Evolutionary conservation across 345 rosid genomes (phyloP).

Genomic region (Citrus reticulata): DNA sequence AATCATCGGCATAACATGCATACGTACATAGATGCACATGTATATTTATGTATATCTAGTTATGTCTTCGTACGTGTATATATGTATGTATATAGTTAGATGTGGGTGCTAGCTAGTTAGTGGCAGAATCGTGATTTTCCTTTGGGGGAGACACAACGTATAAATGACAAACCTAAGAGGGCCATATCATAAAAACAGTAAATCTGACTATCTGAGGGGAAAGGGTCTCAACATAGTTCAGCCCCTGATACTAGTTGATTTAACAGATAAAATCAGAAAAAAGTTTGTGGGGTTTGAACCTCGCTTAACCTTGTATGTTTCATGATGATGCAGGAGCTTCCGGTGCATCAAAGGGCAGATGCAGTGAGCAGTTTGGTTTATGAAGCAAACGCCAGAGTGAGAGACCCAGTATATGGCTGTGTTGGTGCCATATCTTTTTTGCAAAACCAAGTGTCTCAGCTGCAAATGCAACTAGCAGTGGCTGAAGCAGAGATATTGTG

Average conservation of each 20-base stretch:
- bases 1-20: background rate
- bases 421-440: slow-evolving; percentile 57
- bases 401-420: slow-evolving; percentile 70
- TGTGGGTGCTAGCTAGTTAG: too few species aligned
- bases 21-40: background rate
- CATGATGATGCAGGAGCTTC: slow-evolving; percentile 44
- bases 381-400: slow-evolving; percentile 59
- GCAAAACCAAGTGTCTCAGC: slow-evolving; percentile 58
- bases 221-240: too few species aligned
- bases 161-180: background rate
- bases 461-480: slow-evolving; percentile 59
- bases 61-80: background rate
- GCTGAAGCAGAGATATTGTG: slow-evolving; percentile 61
- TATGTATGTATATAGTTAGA: background rate
- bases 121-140: background rate
- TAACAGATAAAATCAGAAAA: background rate
- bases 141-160: background rate
- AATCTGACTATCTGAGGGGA: background rate
- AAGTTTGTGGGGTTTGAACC: background rate
- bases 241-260: background rate
- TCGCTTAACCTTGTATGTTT: background rate
- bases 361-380: slow-evolving; percentile 65
- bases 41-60: background rate
- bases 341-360: slow-evolving; percentile 48
- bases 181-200: background rate